Evolutionary conservation across 495 filamentous ascomycete species (phyloP).

Genomic region (Hypoxylon crocopeplum): DNA sequence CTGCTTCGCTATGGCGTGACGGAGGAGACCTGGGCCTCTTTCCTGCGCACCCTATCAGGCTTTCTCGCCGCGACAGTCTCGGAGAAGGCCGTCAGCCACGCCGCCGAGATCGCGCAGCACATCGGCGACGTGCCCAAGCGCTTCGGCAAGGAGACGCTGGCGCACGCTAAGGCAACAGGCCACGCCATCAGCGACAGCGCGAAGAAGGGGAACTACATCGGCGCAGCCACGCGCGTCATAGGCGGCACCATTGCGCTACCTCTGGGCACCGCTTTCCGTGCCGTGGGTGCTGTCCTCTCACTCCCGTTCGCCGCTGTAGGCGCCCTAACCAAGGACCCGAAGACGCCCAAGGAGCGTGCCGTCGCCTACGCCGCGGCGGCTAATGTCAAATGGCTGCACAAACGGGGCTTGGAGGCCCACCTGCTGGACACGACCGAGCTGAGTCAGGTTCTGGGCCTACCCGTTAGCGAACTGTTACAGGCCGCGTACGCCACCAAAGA

Average conservation of each 20-base stretch:
- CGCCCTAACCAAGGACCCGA: conserved; percentile 32
- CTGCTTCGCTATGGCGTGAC: conserved; percentile 40
- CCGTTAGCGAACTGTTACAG: conserved; percentile 19
- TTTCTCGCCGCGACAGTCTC: conserved; percentile 45
- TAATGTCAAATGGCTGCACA: conserved; percentile 38
- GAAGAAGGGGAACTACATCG: conserved; percentile 33
- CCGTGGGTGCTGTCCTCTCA: conserved; percentile 27
- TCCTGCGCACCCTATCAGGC: conserved; percentile 41
- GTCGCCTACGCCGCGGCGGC: conserved; percentile 38
- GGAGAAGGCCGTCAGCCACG: conserved; percentile 41
- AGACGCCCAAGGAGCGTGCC: conserved; percentile 40
- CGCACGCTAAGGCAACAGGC: conserved; percentile 32
- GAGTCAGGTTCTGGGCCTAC: conserved; percentile 18
- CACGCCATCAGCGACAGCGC: conserved; percentile 30
- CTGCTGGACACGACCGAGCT: conserved; percentile 38
- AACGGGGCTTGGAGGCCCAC: conserved; percentile 28
- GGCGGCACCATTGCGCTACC: conserved; percentile 36
- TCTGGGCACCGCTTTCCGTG: conserved; percentile 28
- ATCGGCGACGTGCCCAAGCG: conserved; percentile 34
- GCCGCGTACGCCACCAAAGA: conserved; percentile 5
- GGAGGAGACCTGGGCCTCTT: conserved; percentile 31
- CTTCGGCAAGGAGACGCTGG: conserved; percentile 36
- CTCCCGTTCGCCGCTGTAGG: conserved; percentile 32
- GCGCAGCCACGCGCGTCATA: conserved; percentile 32
- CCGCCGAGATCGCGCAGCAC: conserved; percentile 35